Evolutionary conservation across 768 basidiomycete species (phyloP).

Genomic region (Termitomyces heimii): DNA sequence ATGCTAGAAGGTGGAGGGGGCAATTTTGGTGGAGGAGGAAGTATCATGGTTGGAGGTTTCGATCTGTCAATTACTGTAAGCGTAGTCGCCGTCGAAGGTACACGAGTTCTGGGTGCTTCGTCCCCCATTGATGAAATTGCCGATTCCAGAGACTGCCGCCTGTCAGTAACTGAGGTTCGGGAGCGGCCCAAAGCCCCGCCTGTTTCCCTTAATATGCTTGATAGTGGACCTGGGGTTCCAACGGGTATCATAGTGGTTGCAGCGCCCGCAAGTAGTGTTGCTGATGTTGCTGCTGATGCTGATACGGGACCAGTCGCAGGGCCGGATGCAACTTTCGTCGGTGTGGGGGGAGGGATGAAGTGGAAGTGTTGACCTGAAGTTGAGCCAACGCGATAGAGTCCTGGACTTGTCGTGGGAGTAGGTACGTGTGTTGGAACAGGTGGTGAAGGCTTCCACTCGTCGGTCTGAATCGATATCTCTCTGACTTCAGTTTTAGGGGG

Average conservation of each 20-base stretch:
- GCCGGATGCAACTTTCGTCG: constrained; percentile 14
- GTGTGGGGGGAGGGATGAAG: constrained; percentile 55
- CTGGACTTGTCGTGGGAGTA: constrained; percentile 23
- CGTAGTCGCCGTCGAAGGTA: constrained; percentile 47
- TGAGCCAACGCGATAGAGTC: constrained; percentile 53
- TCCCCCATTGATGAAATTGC: constrained; percentile 45
- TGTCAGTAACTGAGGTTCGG: constrained; percentile 50
- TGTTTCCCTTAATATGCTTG: constrained; percentile 45
- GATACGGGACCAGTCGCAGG: constrained; percentile 18
- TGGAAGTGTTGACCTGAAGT: constrained; percentile 48
- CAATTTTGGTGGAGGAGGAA: constrained; percentile 73
- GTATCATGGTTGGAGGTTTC: constrained; percentile 77
- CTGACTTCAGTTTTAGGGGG: constrained; percentile 58
- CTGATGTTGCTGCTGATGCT: constrained; percentile 22
- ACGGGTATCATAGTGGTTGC: constrained; percentile 32
- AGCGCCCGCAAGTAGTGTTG: constrained; percentile 20
- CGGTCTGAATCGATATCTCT: constrained; percentile 80
- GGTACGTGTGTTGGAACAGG: constrained; percentile 26
- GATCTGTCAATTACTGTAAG: constrained; percentile 64
- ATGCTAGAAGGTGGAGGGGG: constrained; percentile 66
- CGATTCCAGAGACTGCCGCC: constrained; percentile 71
- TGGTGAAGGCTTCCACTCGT: constrained; percentile 55
- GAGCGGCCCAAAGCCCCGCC: constrained; percentile 43
- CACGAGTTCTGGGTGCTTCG: constrained; percentile 44
- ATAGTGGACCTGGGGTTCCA: constrained; percentile 23